Conservation (phyloP, 331 rosid species). For the Erythrophleum ivorense region DNA sequence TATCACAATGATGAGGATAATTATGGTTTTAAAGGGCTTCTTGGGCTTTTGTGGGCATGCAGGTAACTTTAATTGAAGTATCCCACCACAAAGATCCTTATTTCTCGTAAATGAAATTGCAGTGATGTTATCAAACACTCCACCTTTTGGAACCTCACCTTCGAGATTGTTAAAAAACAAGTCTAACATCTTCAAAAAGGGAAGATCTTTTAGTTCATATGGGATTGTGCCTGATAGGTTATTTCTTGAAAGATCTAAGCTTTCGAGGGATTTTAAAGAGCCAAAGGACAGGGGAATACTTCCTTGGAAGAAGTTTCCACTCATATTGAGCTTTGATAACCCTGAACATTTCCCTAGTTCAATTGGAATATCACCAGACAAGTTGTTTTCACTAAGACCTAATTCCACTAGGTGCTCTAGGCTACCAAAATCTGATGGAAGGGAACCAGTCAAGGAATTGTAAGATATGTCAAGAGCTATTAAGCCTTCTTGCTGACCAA, state of each 20-base stretch:
- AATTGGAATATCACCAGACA: constrained; percentile 31
- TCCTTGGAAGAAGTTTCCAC: constrained; percentile 28
- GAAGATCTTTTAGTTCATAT: constrained; percentile 9
- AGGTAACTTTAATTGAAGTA: constrained; percentile 36
- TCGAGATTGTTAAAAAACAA: constrained; percentile 36
- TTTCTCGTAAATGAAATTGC: constrained; percentile 35
- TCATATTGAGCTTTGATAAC: background rate
- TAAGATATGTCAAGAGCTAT: background rate
- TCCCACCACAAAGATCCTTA: constrained; percentile 45
- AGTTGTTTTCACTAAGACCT: background rate
- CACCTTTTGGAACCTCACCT: constrained; percentile 39
- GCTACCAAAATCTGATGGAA: constrained; percentile 37
- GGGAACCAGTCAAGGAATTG: constrained; percentile 38
- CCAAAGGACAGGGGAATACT: constrained; percentile 29
- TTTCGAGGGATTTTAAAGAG: background rate
- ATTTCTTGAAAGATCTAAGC: constrained; percentile 38
- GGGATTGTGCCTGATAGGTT: constrained; percentile 39
- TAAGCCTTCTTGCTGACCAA: background rate
- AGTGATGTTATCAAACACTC: constrained; percentile 37
- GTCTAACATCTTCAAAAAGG: constrained; percentile 7
- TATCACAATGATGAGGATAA: constrained; percentile 4
- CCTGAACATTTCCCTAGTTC: constrained; percentile 13
- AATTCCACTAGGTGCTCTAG: constrained; percentile 10
- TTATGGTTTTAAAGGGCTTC: background rate
- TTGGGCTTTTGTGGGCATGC: constrained; percentile 31